Base-by-base conservation (phyloP, 140 eudicot genomes). In the Anethum foeniculum region DNA sequence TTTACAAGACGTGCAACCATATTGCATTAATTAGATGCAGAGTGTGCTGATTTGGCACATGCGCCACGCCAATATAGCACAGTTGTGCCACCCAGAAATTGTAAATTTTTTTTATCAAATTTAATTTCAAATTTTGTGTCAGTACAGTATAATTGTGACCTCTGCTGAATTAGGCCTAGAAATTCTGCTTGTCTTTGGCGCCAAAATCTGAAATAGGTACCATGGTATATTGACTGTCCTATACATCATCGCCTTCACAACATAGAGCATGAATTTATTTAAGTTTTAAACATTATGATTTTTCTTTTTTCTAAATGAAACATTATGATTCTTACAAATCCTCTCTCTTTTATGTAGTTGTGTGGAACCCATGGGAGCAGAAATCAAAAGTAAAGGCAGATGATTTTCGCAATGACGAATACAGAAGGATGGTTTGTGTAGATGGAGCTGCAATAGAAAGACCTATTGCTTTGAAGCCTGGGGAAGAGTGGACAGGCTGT, bases 361-460 rank as follows among this genome's bases (percentile, higher is more conserved):
- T 94, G 54, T 94, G 98, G 98, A 94, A 94, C 77, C 97, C 98
- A 75, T 94, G 97, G 97, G 94, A 94, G 60, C 92, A 90, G 84
- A 94, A 94, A 86, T 81, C 96, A 39, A 92, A 92, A 86, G 88
- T 89, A 16, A 94, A 92, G 93, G 34, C 84, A 5, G 38, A 34
- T 34, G 96, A 90, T 89, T 84, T 92, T 27, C 96, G 97, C 36
- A 94, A 92, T 25, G 94, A 85, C 3, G 98, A 92, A 58, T 94
- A 89, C 90, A 94, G 88, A 71, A 92, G 90, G 73, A 92, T 92
- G 96, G 83, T 92, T 27, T 92, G 98, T 44, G 97, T 94, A 0
- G 96, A 89, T 78, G 97, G 89, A 43, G 97, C 98, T 52, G 98
- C 90, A 4, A 83, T 92, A 21, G 97, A 92, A 81, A 94, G 88